Evolutionary conservation across 352 stramenopile genomes (phyloP).

Genomic region (Globisporangium cystogenes): DNA sequence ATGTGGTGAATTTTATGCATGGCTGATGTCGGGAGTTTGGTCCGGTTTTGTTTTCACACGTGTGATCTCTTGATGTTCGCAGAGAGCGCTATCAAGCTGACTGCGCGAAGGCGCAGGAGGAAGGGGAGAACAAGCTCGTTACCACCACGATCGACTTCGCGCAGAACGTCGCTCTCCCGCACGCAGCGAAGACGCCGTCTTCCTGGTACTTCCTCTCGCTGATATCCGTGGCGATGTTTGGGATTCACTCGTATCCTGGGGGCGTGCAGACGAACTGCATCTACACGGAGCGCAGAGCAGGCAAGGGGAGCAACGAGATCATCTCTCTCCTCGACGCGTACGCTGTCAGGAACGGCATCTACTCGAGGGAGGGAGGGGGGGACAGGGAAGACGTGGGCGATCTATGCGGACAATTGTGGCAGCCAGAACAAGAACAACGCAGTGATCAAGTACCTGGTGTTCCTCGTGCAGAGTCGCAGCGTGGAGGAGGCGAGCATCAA

Average conservation of each 20-base stretch:
- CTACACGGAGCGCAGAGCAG: constrained; percentile 8
- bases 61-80: neutral
- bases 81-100: neutral
- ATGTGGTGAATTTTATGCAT: constrained; percentile 6
- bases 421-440: constrained; percentile 16
- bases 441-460: no score
- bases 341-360: constrained; percentile 3
- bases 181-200: constrained; percentile 1
- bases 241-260: constrained; percentile 4
- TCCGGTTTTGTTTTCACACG: neutral
- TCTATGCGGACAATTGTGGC: constrained; percentile 15
- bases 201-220: constrained; percentile 15
- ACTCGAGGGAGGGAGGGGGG: no score
- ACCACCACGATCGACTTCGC: constrained; percentile 12
- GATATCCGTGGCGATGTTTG: constrained; percentile 10
- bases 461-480: no score
- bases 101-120: constrained; percentile 3
- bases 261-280: constrained; percentile 9
- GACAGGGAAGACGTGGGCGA: neutral
- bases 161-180: constrained; percentile 9
- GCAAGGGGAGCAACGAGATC: constrained; percentile 12
- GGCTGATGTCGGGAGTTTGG: neutral
- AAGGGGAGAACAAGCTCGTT: constrained; percentile 1
- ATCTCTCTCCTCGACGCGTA: constrained; percentile 13
- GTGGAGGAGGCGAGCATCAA: no score